Evolutionary conservation across 805 yeast genomes (phyloP).

Genomic region (Candida ipomoeae): DNA sequence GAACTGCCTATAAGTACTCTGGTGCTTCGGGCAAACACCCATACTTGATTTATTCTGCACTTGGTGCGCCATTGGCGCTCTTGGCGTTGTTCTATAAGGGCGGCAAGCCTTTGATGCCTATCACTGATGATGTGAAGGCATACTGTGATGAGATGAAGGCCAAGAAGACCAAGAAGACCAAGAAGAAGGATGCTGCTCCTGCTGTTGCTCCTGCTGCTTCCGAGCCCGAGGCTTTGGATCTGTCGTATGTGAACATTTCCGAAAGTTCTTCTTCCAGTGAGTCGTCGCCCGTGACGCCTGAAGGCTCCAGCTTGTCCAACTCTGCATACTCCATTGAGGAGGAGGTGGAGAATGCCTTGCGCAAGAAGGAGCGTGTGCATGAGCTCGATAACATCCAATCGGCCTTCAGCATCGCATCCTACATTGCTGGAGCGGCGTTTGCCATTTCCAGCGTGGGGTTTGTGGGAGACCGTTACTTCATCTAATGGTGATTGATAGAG

Average conservation of each 20-base stretch:
- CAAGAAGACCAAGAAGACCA: not conserved
- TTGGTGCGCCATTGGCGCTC: conserved; percentile 45
- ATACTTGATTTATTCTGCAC: conserved; percentile 61
- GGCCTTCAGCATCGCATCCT: conserved; percentile 39
- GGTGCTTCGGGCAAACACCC: conserved; percentile 63
- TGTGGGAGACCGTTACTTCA: conserved; percentile 44
- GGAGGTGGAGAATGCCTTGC: conserved; percentile 41
- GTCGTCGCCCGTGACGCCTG: conserved; percentile 26
- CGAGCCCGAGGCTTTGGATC: conserved; percentile 30
- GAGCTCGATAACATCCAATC: conserved; percentile 31
- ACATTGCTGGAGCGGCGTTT: conserved; percentile 43
- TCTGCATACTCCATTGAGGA: conserved; percentile 28
- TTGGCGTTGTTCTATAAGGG: conserved; percentile 11
- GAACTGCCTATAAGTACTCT: conserved; percentile 53
- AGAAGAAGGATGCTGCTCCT: not conserved
- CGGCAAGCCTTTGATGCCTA: conserved; percentile 5
- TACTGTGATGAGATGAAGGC: not conserved
- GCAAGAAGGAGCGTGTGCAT: conserved; percentile 32
- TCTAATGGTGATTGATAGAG: conserved; percentile 5
- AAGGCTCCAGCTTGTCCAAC: conserved; percentile 5
- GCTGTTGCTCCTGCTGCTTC: conserved; percentile 9
- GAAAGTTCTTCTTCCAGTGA: conserved; percentile 35
- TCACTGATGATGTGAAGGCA: not conserved
- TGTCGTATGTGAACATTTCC: conserved; percentile 41
- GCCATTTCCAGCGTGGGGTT: conserved; percentile 51